These are phyloP conservation scores for Pythium utonaiense DNA, from an alignment of 352 stramenopile species.

Conservation along the genomic window DNA sequence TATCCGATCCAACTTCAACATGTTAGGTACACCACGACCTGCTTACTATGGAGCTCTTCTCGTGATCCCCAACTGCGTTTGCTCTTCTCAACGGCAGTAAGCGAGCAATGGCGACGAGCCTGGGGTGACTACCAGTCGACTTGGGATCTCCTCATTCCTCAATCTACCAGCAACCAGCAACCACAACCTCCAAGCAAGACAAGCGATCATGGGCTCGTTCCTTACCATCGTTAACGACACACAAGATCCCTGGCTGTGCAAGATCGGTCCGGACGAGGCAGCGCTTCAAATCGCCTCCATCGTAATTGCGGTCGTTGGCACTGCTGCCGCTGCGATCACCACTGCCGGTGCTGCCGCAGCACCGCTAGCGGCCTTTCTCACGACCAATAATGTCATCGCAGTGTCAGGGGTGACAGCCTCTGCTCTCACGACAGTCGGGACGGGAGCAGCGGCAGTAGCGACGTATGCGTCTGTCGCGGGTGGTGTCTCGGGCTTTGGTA, in stretches of 20 bases:
- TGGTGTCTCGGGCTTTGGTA: slow-evolving; percentile 32
- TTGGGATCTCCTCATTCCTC: too few relatives aligned
- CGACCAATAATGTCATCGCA: slow-evolving; percentile 5
- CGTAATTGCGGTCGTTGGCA: slow-evolving; percentile 5
- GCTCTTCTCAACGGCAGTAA: too few relatives aligned
- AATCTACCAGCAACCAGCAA: too few relatives aligned
- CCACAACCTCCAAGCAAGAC: too few relatives aligned
- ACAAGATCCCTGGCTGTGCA: slow-evolving; percentile 21
- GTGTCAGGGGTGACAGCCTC: slow-evolving; percentile 20
- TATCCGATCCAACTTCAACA: too few relatives aligned
- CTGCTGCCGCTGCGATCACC: slow-evolving; percentile 6
- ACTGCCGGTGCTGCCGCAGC: slow-evolving; percentile 7
- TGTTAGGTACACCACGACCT: too few relatives aligned
- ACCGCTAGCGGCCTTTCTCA: neutral
- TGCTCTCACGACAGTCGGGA: slow-evolving; percentile 11
- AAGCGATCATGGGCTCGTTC: slow-evolving; percentile 23
- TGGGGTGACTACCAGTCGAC: too few relatives aligned
- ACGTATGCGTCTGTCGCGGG: slow-evolving; percentile 20
- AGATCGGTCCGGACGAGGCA: slow-evolving; percentile 19
- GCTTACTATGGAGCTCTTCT: too few relatives aligned
- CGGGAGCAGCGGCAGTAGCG: slow-evolving; percentile 5
- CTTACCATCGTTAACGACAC: slow-evolving; percentile 30
- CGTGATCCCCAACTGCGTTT: too few relatives aligned
- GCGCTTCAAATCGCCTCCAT: slow-evolving; percentile 23
- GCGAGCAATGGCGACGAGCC: too few relatives aligned